These are phyloP conservation scores for Fusarium sp. DNA, from an alignment of 2,329 filamentous ascomycete species.

Conservation along the genomic window DNA sequence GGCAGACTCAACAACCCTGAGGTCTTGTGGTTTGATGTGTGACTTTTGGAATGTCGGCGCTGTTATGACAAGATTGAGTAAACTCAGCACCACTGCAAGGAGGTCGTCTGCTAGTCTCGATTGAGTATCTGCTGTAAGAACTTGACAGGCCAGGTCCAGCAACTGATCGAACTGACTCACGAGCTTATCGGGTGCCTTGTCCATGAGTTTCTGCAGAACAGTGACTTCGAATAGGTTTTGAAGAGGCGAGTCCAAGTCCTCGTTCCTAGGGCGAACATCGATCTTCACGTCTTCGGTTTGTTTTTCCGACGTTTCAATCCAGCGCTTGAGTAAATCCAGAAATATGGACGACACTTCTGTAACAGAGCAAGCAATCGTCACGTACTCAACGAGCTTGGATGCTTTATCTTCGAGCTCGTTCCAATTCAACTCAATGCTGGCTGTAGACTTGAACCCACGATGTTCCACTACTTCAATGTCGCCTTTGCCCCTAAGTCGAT, in stretches of 20 bases:
- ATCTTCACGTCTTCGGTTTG: constrained; percentile 47
- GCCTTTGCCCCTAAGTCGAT: constrained; percentile 58
- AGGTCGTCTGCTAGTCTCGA: constrained; percentile 61
- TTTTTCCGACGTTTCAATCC: constrained; percentile 59
- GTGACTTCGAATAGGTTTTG: constrained; percentile 68
- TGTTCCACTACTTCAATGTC: constrained; percentile 64
- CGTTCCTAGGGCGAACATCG: constrained; percentile 49
- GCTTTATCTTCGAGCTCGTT: constrained; percentile 62
- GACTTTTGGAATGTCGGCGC: constrained; percentile 67
- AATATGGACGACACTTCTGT: constrained; percentile 72
- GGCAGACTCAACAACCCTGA: constrained; percentile 62
- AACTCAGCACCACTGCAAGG: constrained; percentile 66
- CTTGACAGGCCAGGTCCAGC: constrained; percentile 71
- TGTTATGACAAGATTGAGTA: constrained; percentile 71
- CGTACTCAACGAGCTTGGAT: constrained; percentile 60
- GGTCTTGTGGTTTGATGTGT: constrained; percentile 56
- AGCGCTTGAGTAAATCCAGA: constrained; percentile 67
- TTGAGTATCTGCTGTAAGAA: constrained; percentile 63
- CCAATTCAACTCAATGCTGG: constrained; percentile 53
- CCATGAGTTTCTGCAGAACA: constrained; percentile 74
- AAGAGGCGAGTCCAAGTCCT: constrained; percentile 55
- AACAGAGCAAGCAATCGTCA: constrained; percentile 64
- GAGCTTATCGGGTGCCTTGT: constrained; percentile 71
- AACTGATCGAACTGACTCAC: constrained; percentile 73
- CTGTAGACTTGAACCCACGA: constrained; percentile 31